These are phyloP conservation scores for Pyrrhoderma noxium DNA, from an alignment of 1,284 basidiomycete species.

Conservation along the genomic window DNA sequence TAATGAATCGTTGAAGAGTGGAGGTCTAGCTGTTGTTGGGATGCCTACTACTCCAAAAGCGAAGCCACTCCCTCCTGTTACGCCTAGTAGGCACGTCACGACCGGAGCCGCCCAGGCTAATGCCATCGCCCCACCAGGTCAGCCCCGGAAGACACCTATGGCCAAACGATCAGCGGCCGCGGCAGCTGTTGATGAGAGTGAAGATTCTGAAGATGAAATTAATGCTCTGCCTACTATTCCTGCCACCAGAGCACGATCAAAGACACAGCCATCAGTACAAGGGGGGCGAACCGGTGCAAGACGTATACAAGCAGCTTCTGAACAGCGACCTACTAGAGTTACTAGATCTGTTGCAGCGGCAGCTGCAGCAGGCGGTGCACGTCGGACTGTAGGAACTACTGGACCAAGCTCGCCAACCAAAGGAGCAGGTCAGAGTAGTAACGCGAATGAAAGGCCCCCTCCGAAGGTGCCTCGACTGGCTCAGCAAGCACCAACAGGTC, in stretches of 20 bases:
- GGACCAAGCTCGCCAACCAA: constrained; percentile 36
- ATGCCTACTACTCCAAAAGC: constrained; percentile 30
- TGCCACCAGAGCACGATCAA: constrained; percentile 3
- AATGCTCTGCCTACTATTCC: constrained; percentile 45
- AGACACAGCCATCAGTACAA: constrained; percentile 34
- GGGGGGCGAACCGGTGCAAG: constrained; percentile 33
- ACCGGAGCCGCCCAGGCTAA: constrained; percentile 59
- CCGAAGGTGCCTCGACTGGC: constrained; percentile 72
- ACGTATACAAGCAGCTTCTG: constrained; percentile 45
- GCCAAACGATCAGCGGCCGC: constrained; percentile 49
- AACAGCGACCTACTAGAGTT: constrained; percentile 63
- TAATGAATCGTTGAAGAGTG: constrained; percentile 29
- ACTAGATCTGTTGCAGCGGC: constrained; percentile 62
- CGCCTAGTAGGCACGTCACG: constrained; percentile 67
- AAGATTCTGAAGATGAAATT: constrained; percentile 47
- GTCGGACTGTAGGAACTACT: constrained; percentile 23
- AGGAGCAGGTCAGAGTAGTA: constrained; percentile 15
- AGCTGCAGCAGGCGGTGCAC: constrained; percentile 22
- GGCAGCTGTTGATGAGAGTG: constrained; percentile 36
- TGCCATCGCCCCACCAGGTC: constrained; percentile 67
- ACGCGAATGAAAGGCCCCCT: constrained; percentile 32
- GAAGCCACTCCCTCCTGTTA: constrained; percentile 56
- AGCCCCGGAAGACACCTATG: constrained; percentile 79
- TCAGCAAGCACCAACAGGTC: constrained; percentile 27
- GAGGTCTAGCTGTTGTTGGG: constrained; percentile 15